These are phyloP conservation scores for Exserohilum rostratum DNA, from an alignment of 2,329 filamentous ascomycete species.

Conservation along the genomic window DNA sequence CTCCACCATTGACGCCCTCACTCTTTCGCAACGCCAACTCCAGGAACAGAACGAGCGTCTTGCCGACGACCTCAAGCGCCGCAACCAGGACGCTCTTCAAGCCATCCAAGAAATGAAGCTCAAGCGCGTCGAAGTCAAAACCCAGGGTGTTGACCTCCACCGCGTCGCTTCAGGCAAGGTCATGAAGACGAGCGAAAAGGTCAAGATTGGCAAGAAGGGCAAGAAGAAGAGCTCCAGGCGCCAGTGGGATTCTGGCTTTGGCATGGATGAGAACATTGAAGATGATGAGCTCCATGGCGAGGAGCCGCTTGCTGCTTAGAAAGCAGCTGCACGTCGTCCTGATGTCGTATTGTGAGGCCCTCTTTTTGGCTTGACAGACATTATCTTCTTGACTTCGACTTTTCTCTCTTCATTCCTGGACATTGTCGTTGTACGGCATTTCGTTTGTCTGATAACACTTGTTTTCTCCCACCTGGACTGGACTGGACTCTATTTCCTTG, in stretches of 20 bases:
- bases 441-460: slow-evolving; percentile 1
- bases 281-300: slow-evolving; percentile 18
- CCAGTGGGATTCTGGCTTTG: slow-evolving; percentile 45
- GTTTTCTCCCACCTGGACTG: not conserved
- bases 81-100: slow-evolving; percentile 35
- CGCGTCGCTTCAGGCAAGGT: slow-evolving; percentile 40
- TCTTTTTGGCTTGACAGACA: not conserved
- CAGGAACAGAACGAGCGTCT: slow-evolving; percentile 41
- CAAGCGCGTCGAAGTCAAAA: slow-evolving; percentile 39
- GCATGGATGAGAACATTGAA: slow-evolving; percentile 31
- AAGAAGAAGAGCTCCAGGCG: slow-evolving; percentile 34
- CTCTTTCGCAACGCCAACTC: slow-evolving; percentile 33
- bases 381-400: not conserved
- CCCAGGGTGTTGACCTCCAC: slow-evolving; percentile 31
- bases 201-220: slow-evolving; percentile 43
- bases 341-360: not conserved
- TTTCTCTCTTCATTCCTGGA: not conserved
- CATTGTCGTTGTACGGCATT: not conserved
- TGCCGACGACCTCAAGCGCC: slow-evolving; percentile 33
- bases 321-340: not conserved
- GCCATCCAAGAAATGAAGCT: slow-evolving; percentile 44
- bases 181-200: slow-evolving; percentile 38
- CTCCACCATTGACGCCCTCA: slow-evolving; percentile 41
- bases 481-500: not conserved
- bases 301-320: slow-evolving; percentile 26